Evolutionary conservation across 768 basidiomycete genomes (phyloP), one percentile per base, ranked within the genome.

Genomic region (Russula foetens): DNA sequence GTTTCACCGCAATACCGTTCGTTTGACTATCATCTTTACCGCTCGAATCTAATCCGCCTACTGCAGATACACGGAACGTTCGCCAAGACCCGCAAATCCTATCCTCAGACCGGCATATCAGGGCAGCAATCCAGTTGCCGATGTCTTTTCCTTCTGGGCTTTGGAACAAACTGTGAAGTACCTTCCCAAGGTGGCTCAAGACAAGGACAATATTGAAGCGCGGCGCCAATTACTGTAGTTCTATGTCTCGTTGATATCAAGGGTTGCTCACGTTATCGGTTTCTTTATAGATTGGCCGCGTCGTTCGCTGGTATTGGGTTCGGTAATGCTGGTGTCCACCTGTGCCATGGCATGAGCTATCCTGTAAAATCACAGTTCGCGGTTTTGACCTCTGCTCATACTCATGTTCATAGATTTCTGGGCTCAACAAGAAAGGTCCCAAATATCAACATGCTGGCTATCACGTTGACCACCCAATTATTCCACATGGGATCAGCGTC

Each of bases 271-370:
- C 17, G n/a, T 35, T 31, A 17, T 47, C 9, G 41, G 2, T 24
- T 44, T 17, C 46, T 38, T 39, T 9, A 2, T 63, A 94, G 92
- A 33, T 77, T 98, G 60, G 94, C 94, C 1, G 83, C 94, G 14
- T 93, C 93, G 14, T 94, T 96, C 62, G 95, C 95, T 63, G 95
- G 95, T 35, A 96, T 96, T 48, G 94, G 95, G 1, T 95, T 95
- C 66, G 92, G 93, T 33, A 94, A 93, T 68, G 93, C 94, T 11
- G 93, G 92, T 5, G 91, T 94, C 4, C 92, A 94, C 72, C 70
- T 95, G 53, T 92, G 90, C 66, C 92, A 93, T 67, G 92, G 91
- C 53, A 90, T 92, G 79, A 90, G 88, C 68, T 91, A 91, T 67
- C 90, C 89, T 5, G 91, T 90, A 67, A 63, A 83, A 17, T 64